A percentile compares a stretch with the other conserved stretches of the same genome.
Evolutionary conservation across 1,284 basidiomycete genomes (phyloP).

Genomic region (Wolfiporia cocos): DNA sequence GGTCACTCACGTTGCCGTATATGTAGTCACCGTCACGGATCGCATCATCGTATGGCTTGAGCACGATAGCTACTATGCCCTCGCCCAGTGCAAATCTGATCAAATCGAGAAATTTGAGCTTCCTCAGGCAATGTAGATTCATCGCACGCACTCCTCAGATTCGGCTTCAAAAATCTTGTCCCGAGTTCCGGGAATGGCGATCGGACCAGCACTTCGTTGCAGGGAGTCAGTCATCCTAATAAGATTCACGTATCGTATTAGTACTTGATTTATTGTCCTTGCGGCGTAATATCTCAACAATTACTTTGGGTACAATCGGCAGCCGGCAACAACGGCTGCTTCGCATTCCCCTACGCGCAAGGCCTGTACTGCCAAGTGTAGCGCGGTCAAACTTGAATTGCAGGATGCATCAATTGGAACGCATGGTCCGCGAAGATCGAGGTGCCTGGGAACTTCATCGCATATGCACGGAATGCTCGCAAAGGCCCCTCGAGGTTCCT

Average conservation of each 20-base stretch:
- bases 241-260: background rate
- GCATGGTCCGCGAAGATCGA: slow-evolving; percentile 43
- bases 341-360: slow-evolving; percentile 39
- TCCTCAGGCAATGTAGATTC: no score
- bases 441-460: slow-evolving; percentile 42
- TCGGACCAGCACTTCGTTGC: no score
- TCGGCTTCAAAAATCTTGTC: no score
- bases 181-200: no score
- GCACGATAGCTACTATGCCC: slow-evolving; percentile 18
- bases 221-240: slow-evolving; percentile 14
- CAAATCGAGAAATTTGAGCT: no score
- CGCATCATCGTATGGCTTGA: slow-evolving; percentile 22
- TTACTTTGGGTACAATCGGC: slow-evolving; percentile 35
- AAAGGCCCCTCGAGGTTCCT: slow-evolving; percentile 31
- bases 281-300: slow-evolving; percentile 3
- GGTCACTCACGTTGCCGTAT: slow-evolving; percentile 11
- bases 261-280: background rate
- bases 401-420: slow-evolving; percentile 44
- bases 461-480: slow-evolving; percentile 30
- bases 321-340: slow-evolving; percentile 40
- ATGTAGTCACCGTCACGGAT: slow-evolving; percentile 23
- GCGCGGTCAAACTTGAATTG: slow-evolving; percentile 37
- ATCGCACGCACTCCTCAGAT: no score
- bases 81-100: slow-evolving; percentile 21
- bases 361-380: slow-evolving; percentile 42